phyloP scores from a whole-genome alignment of 495 filamentous ascomycete species.

The Trichoderma asperelloides region DNA sequence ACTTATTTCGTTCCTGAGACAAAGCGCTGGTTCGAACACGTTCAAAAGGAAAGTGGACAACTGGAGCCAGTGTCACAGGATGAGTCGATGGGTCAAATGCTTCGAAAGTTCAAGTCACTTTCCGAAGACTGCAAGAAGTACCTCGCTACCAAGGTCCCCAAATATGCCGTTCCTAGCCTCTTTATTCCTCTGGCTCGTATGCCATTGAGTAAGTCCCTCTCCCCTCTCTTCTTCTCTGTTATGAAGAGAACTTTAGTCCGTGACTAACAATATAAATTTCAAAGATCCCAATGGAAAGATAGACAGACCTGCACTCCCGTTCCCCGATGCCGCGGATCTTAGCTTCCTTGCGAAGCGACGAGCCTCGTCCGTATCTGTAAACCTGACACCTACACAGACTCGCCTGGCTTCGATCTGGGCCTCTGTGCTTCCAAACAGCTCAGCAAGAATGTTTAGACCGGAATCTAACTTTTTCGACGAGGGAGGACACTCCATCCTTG shows the following conservation, averaged over 20 bases:
- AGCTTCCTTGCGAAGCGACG: constrained; percentile 1
- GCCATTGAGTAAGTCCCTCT: constrained; percentile 49
- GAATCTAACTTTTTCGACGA: constrained; percentile 64
- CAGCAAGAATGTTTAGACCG: constrained; percentile 21
- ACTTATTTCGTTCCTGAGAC: constrained; percentile 73
- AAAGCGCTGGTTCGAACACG: constrained; percentile 52
- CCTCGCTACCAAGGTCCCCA: constrained; percentile 60
- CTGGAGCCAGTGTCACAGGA: constrained; percentile 24
- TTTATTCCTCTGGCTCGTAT: constrained; percentile 56
- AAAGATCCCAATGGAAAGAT: constrained; percentile 73
- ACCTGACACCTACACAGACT: constrained; percentile 42
- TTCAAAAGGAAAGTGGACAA: constrained; percentile 22
- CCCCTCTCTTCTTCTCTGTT: neutral
- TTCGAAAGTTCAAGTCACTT: constrained; percentile 39
- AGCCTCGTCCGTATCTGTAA: constrained; percentile 8
- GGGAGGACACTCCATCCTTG: constrained; percentile 68
- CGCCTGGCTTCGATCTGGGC: constrained; percentile 50
- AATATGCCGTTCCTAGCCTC: constrained; percentile 42
- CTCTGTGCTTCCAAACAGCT: constrained; percentile 16
- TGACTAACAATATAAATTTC: neutral
- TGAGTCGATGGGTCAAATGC: constrained; percentile 33
- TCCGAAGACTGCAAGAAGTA: constrained; percentile 52
- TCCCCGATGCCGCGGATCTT: constrained; percentile 51
- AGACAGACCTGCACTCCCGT: constrained; percentile 67
- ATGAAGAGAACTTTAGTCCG: neutral